Conservation (phyloP, 179 eudicot genomes). For the Spergularia azorica region DNA sequence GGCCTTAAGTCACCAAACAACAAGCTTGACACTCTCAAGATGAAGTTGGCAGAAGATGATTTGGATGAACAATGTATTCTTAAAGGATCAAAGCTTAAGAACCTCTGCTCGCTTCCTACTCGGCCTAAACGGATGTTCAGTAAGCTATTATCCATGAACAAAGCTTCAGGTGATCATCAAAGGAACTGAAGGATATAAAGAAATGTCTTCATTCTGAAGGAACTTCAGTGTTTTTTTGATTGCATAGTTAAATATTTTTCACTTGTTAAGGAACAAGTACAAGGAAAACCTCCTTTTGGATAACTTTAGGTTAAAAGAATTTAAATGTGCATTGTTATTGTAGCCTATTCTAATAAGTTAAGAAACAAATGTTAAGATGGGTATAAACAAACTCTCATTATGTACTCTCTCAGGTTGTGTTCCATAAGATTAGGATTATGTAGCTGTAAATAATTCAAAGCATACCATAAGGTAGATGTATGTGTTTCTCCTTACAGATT, state of each 20-base stretch:
- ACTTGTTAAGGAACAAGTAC: slow-evolving; percentile 20
- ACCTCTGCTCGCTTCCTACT: slow-evolving; percentile 54
- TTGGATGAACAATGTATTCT: slow-evolving; percentile 35
- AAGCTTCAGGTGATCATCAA: slow-evolving; percentile 39
- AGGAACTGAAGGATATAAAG: slow-evolving; percentile 18
- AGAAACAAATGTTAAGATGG: slow-evolving; percentile 12
- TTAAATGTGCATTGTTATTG: slow-evolving; percentile 35
- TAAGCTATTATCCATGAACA: slow-evolving; percentile 71
- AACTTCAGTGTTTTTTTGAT: slow-evolving; percentile 3
- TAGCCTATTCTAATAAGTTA: slow-evolving; percentile 29
- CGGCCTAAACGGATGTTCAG: slow-evolving; percentile 74
- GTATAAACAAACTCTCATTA: slow-evolving; percentile 10
- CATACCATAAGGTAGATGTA: slow-evolving; percentile 30
- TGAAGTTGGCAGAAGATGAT: slow-evolving; percentile 70
- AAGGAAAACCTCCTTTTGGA: slow-evolving; percentile 18
- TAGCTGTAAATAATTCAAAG: slow-evolving; percentile 28
- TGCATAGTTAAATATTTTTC: slow-evolving; percentile 23
- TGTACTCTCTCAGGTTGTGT: slow-evolving; percentile 14
- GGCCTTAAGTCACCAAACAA: slow-evolving; percentile 65
- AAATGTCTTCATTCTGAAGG: slow-evolving; percentile 3
- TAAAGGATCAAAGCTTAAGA: slow-evolving; percentile 45
- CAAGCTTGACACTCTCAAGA: slow-evolving; percentile 56
- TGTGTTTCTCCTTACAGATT: slow-evolving; percentile 16
- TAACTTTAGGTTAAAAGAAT: slow-evolving; percentile 22
- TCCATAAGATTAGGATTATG: slow-evolving; percentile 28